A percentile compares a stretch with the other conserved stretches of the same genome.
phyloP scores from a whole-genome alignment of 805 yeast species.

The Teunomyces cretensis region DNA sequence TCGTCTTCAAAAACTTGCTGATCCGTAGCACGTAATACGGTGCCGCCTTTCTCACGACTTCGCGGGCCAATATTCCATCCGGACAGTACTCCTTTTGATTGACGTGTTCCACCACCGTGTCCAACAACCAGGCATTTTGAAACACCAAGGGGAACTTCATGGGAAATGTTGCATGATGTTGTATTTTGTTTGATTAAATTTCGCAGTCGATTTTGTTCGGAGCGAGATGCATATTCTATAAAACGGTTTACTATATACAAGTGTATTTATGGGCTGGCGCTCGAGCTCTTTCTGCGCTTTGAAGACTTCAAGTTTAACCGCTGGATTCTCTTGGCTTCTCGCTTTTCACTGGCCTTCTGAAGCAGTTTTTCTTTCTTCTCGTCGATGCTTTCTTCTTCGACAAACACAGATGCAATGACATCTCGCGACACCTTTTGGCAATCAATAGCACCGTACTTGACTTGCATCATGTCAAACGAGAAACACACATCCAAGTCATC shows the following conservation, averaged over 20 bases:
- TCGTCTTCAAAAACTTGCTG: slow-evolving; percentile 21
- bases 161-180: not conserved
- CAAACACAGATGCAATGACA: slow-evolving; percentile 26
- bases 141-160: slow-evolving; percentile 19
- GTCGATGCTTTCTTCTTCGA: slow-evolving; percentile 18
- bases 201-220: not conserved
- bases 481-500: slow-evolving; percentile 37
- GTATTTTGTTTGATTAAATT: not conserved
- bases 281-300: slow-evolving; percentile 18
- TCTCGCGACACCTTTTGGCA: slow-evolving; percentile 25
- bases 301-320: slow-evolving; percentile 20
- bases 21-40: slow-evolving; percentile 18
- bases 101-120: slow-evolving; percentile 9
- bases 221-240: not conserved
- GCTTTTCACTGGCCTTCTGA: slow-evolving; percentile 28
- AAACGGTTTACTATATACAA: not conserved
- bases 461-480: slow-evolving; percentile 41
- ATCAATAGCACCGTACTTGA: slow-evolving; percentile 26
- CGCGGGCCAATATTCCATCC: slow-evolving; percentile 4
- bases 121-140: slow-evolving; percentile 26
- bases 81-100: slow-evolving; percentile 6
- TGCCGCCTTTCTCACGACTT: not conserved
- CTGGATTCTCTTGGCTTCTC: slow-evolving; percentile 35
- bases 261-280: not conserved
- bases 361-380: slow-evolving; percentile 20